These are phyloP conservation scores for Pythium phragmitis DNA, from an alignment of 352 stramenopile genomes.

Conservation along the genomic window DNA sequence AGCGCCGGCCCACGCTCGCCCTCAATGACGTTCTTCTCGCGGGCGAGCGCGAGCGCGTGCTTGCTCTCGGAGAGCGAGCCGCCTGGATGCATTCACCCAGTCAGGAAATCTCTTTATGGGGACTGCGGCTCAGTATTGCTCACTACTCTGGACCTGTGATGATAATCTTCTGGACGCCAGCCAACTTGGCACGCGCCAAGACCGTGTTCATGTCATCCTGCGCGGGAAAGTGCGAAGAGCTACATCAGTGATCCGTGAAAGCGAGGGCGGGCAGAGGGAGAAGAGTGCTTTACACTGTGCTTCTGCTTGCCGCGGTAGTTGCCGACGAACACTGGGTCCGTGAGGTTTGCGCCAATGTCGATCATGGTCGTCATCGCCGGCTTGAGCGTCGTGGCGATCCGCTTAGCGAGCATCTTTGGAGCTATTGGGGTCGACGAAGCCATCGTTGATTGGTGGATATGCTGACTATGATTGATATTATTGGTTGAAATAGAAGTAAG, in stretches of 20 bases:
- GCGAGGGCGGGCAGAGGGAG: background rate
- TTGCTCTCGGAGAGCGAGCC: constrained; percentile 33
- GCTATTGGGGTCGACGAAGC: background rate
- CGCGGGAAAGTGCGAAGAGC: too few species aligned
- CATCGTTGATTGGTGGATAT: background rate
- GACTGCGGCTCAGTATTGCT: too few species aligned
- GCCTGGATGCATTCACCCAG: constrained; percentile 9
- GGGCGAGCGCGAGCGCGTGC: constrained; percentile 30
- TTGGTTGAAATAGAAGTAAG: background rate
- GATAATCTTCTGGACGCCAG: constrained; percentile 91
- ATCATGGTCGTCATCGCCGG: constrained; percentile 37
- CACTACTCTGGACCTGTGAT: constrained; percentile 58
- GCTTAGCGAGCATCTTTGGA: constrained; percentile 9
- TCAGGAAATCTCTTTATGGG: background rate
- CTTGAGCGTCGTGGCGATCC: constrained; percentile 1
- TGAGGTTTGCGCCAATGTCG: constrained; percentile 91
- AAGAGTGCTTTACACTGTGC: constrained; percentile 46
- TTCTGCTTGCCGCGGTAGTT: constrained; percentile 79
- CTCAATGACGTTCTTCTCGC: constrained; percentile 15
- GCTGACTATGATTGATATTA: background rate
- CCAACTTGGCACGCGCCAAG: constrained; percentile 77
- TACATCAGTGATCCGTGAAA: background rate
- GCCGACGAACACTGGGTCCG: constrained; percentile 85
- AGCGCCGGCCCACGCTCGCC: constrained; percentile 23
- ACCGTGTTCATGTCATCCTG: constrained; percentile 86